Evolutionary conservation across 441 rosid genomes (phyloP), one percentile per base, ranked within the genome.

Genomic region (Metrosideros polymorpha): DNA sequence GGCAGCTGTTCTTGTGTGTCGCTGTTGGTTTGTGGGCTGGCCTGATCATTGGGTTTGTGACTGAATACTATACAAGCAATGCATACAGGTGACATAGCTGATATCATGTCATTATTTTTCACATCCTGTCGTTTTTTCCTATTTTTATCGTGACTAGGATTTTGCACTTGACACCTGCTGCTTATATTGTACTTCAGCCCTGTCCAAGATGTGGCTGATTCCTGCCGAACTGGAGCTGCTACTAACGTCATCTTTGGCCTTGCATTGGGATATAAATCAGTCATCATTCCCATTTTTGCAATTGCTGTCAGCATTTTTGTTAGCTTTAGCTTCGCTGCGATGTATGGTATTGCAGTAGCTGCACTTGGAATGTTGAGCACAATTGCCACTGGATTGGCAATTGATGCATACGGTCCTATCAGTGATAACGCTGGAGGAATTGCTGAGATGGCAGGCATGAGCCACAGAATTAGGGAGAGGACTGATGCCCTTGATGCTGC

Each of bases 391-490:
- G 86, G 86, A 14, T 66, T 85, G n/a, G 86, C 86, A 32, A 85
- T 85, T 51, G 86, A 85, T 49, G 86, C 86, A 1, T 85, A 85
- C 0, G 86, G 86, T 49, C 86, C 86, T 52, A 85, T 85, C 35
- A 85, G 86, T 85, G 86, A 85, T 54, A 85, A 85, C 1, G 86
- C 86, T 35, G 86, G 86, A 27, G 86, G 86, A 57, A 84, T 84
- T 61, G 86, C 86, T 59, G 86, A 84, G 56, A 85, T 85, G 86
- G 86, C 86, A 15, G 86, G 86, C n/a, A 85, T 85, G 86, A 85
- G 86, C 86, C 86, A 85, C 82, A 50, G 82, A 30, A 66, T 85
- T 35, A 63, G 86, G 43, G 86, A 85, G 86, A 63, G 86, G 59
- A 85, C 86, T 29, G 86, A 85, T 32, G 86, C 86, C 82, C 57